These are phyloP conservation scores for Dactylonectria macrodidyma DNA, from an alignment of 2,329 filamentous ascomycete genomes.

Conservation along the genomic window DNA sequence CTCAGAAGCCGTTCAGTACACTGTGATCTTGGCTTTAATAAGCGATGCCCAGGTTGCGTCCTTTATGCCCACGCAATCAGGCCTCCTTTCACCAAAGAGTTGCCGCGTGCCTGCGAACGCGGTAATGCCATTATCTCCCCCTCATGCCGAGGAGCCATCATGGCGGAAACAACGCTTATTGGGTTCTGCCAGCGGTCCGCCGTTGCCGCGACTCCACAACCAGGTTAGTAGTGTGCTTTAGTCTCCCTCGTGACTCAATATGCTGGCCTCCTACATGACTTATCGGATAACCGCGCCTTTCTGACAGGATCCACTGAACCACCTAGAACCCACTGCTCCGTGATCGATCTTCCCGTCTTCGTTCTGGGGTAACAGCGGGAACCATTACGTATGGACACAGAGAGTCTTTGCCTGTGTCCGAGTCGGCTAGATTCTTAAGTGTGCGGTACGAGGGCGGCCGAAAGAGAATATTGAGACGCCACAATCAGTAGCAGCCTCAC, in stretches of 20 bases:
- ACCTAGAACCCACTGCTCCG: background rate
- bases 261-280: background rate
- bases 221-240: background rate
- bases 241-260: slow-evolving; percentile 16
- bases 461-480: background rate
- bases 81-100: background rate
- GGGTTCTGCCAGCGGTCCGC: slow-evolving; percentile 43
- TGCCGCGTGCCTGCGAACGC: background rate
- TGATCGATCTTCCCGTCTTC: background rate
- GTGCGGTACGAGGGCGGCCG: background rate
- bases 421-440: background rate
- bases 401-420: background rate
- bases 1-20: background rate
- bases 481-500: background rate
- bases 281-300: background rate
- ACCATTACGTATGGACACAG: background rate
- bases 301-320: slow-evolving; percentile 11
- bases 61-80: slow-evolving; percentile 20
- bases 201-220: slow-evolving; percentile 45
- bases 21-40: slow-evolving; percentile 8
- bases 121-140: slow-evolving; percentile 3
- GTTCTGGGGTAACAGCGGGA: background rate
- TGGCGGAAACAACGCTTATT: slow-evolving; percentile 43
- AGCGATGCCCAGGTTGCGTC: slow-evolving; percentile 3
- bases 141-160: slow-evolving; percentile 29